A percentile compares a stretch with the other conserved stretches of the same genome.
Evolutionary conservation across 2,329 filamentous ascomycete species (phyloP).

Genomic region (Graphilbum sp.): DNA sequence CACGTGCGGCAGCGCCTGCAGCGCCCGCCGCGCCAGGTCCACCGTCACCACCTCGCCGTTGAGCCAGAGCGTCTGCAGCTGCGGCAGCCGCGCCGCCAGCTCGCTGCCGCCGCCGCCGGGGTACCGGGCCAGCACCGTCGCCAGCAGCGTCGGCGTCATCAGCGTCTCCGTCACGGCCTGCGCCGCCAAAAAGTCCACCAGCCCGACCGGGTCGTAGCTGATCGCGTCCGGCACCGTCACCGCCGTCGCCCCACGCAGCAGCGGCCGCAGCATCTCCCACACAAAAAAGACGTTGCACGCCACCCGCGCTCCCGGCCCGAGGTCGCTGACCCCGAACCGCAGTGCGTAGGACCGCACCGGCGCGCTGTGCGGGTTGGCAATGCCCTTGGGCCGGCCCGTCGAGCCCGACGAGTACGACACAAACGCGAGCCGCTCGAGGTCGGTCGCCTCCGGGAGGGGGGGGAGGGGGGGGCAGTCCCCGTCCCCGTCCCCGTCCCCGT

Average conservation of each 20-base stretch:
- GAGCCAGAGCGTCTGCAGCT: slow-evolving; percentile 58
- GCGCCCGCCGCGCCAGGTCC: slow-evolving; percentile 52
- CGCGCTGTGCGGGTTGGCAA: slow-evolving; percentile 62
- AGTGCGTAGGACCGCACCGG: slow-evolving; percentile 59
- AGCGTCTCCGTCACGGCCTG: slow-evolving; percentile 62
- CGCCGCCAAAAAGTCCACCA: slow-evolving; percentile 52
- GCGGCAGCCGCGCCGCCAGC: slow-evolving; percentile 44
- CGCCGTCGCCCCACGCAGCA: slow-evolving; percentile 61
- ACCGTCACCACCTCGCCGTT: slow-evolving; percentile 74
- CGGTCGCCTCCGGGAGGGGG: slow-evolving; percentile 43
- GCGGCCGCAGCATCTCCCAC: slow-evolving; percentile 67
- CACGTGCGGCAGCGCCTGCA: slow-evolving; percentile 50
- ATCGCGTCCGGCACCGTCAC: slow-evolving; percentile 58
- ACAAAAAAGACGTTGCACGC: slow-evolving; percentile 84
- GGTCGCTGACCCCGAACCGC: slow-evolving; percentile 53
- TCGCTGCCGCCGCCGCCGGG: slow-evolving; percentile 21
- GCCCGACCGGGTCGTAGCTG: slow-evolving; percentile 60
- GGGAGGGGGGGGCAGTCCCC: slow-evolving; percentile 21
- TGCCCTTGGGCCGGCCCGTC: slow-evolving; percentile 66
- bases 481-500: no score
- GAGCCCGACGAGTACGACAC: slow-evolving; percentile 71
- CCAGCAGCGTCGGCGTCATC: slow-evolving; percentile 67
- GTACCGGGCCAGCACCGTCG: slow-evolving; percentile 56
- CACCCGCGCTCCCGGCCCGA: slow-evolving; percentile 56
- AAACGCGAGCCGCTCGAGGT: slow-evolving; percentile 59